Percentiles rank a stretch among this genome's conserved stretches.
Conservation (phyloP, 345 rosid genomes). For the Aethionema arabicum region DNA sequence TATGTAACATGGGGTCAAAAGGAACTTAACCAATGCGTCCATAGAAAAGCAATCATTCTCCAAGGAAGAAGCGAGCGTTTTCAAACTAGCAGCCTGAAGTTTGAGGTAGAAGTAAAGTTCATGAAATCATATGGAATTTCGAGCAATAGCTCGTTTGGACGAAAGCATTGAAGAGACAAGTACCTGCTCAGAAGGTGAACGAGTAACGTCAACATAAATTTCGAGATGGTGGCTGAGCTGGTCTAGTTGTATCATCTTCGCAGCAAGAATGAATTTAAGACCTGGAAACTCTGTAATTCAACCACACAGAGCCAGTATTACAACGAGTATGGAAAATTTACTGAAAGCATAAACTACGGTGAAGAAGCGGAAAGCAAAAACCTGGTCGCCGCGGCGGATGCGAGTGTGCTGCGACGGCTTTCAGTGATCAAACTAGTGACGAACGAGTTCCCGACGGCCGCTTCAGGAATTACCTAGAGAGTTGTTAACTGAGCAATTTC, state of each 20-base stretch:
- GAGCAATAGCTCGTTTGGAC: background rate
- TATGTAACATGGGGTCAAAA: background rate
- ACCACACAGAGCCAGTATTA: background rate
- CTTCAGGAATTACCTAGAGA: too few species aligned
- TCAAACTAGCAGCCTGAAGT: slow-evolving; percentile 63
- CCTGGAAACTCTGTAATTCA: too few species aligned
- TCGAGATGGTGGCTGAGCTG: slow-evolving; percentile 60
- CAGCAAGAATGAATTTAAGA: background rate
- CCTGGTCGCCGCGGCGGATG: too few species aligned
- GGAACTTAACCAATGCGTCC: slow-evolving; percentile 49
- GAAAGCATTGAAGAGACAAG: background rate
- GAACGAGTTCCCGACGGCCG: too few species aligned
- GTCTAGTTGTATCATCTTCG: slow-evolving; percentile 49
- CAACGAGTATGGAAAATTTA: background rate
- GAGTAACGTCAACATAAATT: slow-evolving; percentile 58
- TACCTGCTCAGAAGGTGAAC: slow-evolving; percentile 63
- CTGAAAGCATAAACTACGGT: too few species aligned
- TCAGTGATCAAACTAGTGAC: too few species aligned
- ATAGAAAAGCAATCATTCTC: slow-evolving; percentile 53
- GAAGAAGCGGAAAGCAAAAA: too few species aligned
- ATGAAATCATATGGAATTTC: slow-evolving; percentile 3
- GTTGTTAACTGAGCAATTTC: background rate
- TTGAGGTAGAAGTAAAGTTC: background rate
- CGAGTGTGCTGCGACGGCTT: too few species aligned
- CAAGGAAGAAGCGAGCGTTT: slow-evolving; percentile 58